Evolutionary conservation across 2,329 filamentous ascomycete genomes (phyloP).

Genomic region (Venturiaceae sp.): DNA sequence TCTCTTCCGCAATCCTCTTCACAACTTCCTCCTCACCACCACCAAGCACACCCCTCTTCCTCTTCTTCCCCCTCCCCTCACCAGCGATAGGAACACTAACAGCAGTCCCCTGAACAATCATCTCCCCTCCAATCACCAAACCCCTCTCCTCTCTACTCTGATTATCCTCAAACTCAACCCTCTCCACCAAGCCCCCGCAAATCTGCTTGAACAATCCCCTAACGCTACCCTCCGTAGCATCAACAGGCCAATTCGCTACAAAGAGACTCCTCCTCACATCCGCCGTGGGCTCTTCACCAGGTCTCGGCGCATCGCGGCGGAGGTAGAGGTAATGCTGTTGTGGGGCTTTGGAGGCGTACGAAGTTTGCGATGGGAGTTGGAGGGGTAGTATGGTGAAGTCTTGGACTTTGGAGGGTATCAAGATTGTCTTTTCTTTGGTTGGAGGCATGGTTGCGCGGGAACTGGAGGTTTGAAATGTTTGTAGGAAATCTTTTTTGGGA

Average conservation of each 20-base stretch:
- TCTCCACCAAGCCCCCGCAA: constrained; percentile 68
- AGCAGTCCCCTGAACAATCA: constrained; percentile 12
- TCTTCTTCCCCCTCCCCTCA: constrained; percentile 39
- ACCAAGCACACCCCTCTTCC: constrained; percentile 42
- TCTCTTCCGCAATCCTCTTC: constrained; percentile 38
- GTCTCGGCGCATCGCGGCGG: constrained; percentile 70
- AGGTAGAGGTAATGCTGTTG: constrained; percentile 75
- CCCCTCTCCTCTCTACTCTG: constrained; percentile 28
- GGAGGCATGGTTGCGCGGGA: background rate
- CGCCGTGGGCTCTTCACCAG: constrained; percentile 46
- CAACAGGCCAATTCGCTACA: constrained; percentile 78
- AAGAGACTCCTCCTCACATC: constrained; percentile 76
- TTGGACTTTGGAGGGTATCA: constrained; percentile 4
- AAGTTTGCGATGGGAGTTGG: constrained; percentile 51
- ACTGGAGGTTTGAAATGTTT: background rate
- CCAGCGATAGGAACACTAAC: constrained; percentile 26
- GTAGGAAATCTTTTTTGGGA: background rate
- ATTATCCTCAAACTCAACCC: constrained; percentile 62
- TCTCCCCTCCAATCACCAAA: constrained; percentile 7
- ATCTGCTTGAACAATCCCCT: constrained; percentile 68
- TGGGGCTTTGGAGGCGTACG: constrained; percentile 47
- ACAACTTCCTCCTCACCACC: constrained; percentile 22
- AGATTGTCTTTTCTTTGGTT: background rate
- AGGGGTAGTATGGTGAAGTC: constrained; percentile 48
- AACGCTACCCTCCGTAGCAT: constrained; percentile 70